Evolutionary conservation across 2,329 filamentous ascomycete species (phyloP).

Genomic region (Cordyceps pruinosa): DNA sequence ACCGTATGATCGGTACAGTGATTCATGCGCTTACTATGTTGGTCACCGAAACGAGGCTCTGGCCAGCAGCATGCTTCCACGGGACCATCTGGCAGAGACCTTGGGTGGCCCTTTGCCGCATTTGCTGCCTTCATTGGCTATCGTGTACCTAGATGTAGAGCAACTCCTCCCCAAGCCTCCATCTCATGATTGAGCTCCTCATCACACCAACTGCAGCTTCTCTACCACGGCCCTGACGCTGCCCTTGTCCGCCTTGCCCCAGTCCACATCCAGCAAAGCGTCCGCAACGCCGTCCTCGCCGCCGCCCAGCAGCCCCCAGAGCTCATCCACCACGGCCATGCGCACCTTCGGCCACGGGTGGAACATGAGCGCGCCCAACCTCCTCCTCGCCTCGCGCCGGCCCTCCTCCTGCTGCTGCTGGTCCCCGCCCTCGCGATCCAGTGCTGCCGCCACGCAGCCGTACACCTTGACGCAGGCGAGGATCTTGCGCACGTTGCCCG

Average conservation of each 20-base stretch:
- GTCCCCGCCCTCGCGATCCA: not conserved
- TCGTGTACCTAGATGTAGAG: too few relatives aligned
- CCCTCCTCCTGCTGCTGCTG: constrained; percentile 18
- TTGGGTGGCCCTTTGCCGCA: too few relatives aligned
- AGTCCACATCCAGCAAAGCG: constrained; percentile 48
- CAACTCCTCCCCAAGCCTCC: not conserved
- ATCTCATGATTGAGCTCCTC: not conserved
- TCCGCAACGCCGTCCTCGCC: constrained; percentile 22
- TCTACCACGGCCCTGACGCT: constrained; percentile 37
- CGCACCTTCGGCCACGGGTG: constrained; percentile 78
- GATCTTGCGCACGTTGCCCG: constrained; percentile 73
- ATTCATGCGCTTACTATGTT: too few relatives aligned
- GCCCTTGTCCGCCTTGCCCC: constrained; percentile 46
- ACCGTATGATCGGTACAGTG: too few relatives aligned
- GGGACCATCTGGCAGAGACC: too few relatives aligned
- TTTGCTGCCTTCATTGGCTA: too few relatives aligned
- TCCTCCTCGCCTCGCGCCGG: constrained; percentile 52
- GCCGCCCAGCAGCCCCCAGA: constrained; percentile 42
- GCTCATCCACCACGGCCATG: constrained; percentile 51
- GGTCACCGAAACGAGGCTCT: too few relatives aligned
- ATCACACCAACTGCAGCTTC: constrained; percentile 34
- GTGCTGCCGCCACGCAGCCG: constrained; percentile 53
- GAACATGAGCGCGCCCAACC: constrained; percentile 64
- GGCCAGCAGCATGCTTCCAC: too few relatives aligned
- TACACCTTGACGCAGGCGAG: constrained; percentile 77